A percentile compares a stretch with the other conserved stretches of the same genome.
phyloP scores from a whole-genome alignment of 129 eudicot genomes.

The Ambrosia trifida region DNA sequence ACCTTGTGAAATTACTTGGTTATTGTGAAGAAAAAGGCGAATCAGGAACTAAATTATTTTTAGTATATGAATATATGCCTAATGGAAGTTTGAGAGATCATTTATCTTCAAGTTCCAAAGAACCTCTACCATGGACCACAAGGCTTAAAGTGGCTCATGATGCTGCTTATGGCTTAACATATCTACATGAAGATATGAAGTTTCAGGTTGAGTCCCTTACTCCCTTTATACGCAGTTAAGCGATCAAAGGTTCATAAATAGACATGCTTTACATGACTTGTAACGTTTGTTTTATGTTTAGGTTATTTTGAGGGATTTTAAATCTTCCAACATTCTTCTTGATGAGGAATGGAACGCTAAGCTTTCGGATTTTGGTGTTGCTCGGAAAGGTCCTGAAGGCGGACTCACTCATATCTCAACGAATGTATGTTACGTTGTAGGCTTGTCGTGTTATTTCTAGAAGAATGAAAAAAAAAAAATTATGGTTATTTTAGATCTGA shows the following conservation, averaged over 20 bases:
- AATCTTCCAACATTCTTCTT: slow-evolving; percentile 82
- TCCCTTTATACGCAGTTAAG: background rate
- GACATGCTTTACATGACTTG: background rate
- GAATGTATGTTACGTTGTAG: slow-evolving; percentile 48
- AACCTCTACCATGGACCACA: slow-evolving; percentile 73
- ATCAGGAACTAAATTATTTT: slow-evolving; percentile 66
- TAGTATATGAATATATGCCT: slow-evolving; percentile 77
- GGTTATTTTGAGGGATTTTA: slow-evolving; percentile 89
- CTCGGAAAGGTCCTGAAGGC: slow-evolving; percentile 76
- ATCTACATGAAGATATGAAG: slow-evolving; percentile 68
- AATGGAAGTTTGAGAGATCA: slow-evolving; percentile 76
- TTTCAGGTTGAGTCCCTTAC: slow-evolving; percentile 42
- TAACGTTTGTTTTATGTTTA: slow-evolving; percentile 22
- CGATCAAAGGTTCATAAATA: background rate
- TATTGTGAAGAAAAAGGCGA: slow-evolving; percentile 45
- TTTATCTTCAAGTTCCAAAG: slow-evolving; percentile 46
- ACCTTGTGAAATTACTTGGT: slow-evolving; percentile 62
- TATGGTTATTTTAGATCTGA: background rate
- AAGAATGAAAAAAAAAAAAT: no score
- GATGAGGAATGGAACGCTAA: slow-evolving; percentile 90
- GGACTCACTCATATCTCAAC: slow-evolving; percentile 78
- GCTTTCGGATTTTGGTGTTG: slow-evolving; percentile 89
- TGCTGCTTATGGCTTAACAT: slow-evolving; percentile 68
- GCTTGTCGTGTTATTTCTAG: background rate
- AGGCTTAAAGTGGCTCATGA: slow-evolving; percentile 83